These are phyloP conservation scores for Colletotrichum gigasporum DNA, from an alignment of 2,329 filamentous ascomycete genomes.

Conservation along the genomic window DNA sequence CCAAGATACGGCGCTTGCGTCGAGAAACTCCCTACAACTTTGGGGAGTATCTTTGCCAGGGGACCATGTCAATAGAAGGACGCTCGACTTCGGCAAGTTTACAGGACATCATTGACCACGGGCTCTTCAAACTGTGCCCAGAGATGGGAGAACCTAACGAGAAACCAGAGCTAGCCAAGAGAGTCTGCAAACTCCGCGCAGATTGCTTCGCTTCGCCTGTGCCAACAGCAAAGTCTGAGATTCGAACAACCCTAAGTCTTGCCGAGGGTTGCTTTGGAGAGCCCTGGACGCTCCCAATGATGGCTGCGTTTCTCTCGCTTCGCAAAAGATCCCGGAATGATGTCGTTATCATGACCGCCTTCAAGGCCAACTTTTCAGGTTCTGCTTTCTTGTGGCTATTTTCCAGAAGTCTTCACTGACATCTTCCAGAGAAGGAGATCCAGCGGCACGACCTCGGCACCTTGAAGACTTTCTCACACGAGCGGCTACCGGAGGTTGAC, in stretches of 20 bases:
- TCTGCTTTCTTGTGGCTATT: too few relatives aligned
- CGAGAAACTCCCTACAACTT: background rate
- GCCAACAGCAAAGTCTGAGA: background rate
- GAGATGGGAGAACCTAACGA: slow-evolving; percentile 3
- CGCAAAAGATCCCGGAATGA: background rate
- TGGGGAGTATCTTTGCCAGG: slow-evolving; percentile 9
- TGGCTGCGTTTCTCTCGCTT: background rate
- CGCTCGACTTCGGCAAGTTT: background rate
- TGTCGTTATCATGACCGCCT: background rate
- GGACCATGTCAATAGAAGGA: background rate
- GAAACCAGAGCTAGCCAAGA: background rate
- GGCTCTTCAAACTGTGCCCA: background rate
- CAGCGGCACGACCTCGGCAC: background rate
- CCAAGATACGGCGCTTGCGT: background rate
- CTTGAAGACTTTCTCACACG: background rate
- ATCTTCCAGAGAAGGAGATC: background rate
- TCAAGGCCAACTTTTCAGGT: slow-evolving; percentile 9
- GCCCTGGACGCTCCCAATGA: background rate
- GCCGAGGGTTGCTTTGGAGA: slow-evolving; percentile 3
- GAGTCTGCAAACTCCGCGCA: background rate
- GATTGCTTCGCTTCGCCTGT: background rate
- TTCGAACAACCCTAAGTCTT: background rate
- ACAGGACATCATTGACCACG: background rate
- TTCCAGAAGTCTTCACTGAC: too few relatives aligned
- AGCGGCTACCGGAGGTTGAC: background rate